Conservation (phyloP, 116 monocot genomes). For the Iris pallida region DNA sequence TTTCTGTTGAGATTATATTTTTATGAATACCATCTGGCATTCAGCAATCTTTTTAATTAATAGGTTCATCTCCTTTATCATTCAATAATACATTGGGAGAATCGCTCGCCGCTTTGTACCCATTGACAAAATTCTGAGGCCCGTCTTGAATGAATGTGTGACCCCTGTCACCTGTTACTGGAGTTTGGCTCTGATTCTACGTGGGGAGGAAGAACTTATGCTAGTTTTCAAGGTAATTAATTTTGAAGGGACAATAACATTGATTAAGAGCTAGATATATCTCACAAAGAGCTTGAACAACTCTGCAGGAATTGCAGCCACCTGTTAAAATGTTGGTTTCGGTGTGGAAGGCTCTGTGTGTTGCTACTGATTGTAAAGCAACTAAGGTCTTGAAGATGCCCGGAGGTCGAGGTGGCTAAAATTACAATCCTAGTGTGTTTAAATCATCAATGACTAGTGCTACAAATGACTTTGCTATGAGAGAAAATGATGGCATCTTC, state of each 20-base stretch:
- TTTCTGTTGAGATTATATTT: no score
- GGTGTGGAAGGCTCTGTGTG: constrained; percentile 75
- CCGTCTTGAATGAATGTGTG: constrained; percentile 70
- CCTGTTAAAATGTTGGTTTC: constrained; percentile 69
- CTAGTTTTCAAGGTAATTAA: constrained; percentile 62
- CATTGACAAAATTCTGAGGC: constrained; percentile 58
- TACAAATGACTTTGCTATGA: no score
- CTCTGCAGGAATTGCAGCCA: constrained; percentile 50
- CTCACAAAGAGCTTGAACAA: background rate
- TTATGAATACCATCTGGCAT: no score
- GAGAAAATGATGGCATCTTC: no score
- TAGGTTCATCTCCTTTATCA: no score
- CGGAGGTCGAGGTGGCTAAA: no score
- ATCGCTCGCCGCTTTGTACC: constrained; percentile 53
- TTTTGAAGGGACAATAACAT: no score
- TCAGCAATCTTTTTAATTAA: no score
- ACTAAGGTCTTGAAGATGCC: no score
- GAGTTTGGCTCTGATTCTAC: constrained; percentile 67
- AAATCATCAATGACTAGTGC: no score
- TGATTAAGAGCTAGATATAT: no score
- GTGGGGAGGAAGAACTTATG: constrained; percentile 50
- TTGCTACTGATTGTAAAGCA: constrained; percentile 24
- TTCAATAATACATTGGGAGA: constrained; percentile 42
- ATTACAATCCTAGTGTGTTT: no score
- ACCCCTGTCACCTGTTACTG: constrained; percentile 89